Conservation (phyloP, 768 basidiomycete species). For the Phlebiopsis flavidoalba region DNA sequence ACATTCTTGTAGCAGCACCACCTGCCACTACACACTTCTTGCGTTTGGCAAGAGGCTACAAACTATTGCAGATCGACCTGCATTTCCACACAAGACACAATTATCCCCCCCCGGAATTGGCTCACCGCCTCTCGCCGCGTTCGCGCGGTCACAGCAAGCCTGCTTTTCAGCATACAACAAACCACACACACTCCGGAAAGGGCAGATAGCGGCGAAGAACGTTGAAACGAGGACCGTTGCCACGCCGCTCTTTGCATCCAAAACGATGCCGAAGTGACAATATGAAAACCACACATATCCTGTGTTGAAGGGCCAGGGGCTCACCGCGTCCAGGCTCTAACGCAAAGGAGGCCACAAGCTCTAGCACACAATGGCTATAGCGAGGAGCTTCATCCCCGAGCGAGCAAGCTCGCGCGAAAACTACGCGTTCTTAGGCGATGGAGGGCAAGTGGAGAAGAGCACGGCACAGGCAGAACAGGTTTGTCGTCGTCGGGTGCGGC, state of each 20-base stretch:
- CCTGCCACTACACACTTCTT: background rate
- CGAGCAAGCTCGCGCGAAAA: slow-evolving; percentile 92
- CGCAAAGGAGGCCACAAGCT: background rate
- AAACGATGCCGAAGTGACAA: slow-evolving; percentile 4
- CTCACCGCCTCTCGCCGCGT: slow-evolving; percentile 61
- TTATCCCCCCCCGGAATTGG: no score
- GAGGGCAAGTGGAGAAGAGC: slow-evolving; percentile 79
- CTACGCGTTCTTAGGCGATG: slow-evolving; percentile 91
- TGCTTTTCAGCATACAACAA: slow-evolving; percentile 54
- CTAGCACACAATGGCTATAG: slow-evolving; percentile 42
- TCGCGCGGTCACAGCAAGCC: slow-evolving; percentile 49
- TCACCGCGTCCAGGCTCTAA: background rate
- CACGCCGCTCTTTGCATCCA: slow-evolving; percentile 42
- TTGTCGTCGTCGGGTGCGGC: slow-evolving; percentile 89
- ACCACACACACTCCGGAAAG: slow-evolving; percentile 40
- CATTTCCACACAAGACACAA: slow-evolving; percentile 57
- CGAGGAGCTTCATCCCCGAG: slow-evolving; percentile 81
- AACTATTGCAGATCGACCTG: slow-evolving; percentile 22
- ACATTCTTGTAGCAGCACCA: background rate
- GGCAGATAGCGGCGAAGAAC: slow-evolving; percentile 42
- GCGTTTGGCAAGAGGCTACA: background rate
- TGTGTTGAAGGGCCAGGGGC: background rate
- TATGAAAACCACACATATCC: slow-evolving; percentile 1
- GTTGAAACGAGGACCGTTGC: slow-evolving; percentile 54
- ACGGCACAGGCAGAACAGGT: slow-evolving; percentile 70